Base-by-base conservation (phyloP, 306 rosid genomes). In the Begonia loranthoides region DNA sequence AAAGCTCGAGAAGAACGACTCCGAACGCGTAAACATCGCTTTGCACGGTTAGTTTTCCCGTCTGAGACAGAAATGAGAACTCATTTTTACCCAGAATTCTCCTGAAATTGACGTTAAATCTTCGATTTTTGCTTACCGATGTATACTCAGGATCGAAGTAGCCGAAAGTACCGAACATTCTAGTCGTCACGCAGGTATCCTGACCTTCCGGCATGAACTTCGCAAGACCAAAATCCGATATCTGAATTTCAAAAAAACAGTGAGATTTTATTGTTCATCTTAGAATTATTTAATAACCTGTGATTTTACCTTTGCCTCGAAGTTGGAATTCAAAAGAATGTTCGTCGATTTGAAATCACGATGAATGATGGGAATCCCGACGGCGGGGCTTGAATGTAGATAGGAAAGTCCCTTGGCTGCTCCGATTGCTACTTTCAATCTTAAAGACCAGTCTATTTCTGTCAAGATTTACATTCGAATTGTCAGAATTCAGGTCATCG, bases 21-120 rank as follows among this genome's bases (percentile, higher is more conserved):
- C 97, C 95, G 66, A 82, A 86, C 58, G 97, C 97, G 64, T 90
- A 90, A 17, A 82, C 97, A 60, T 90, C 97, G 57, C 97, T 90
- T 48, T 90, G 97, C 54, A 90, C 60, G 50, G 95, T 90, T 63
- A 90, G 88, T 74, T 82, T 90, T 40, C 97, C 97, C 17, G 97
- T 90, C 97, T 90, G 75, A 28, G 8, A 50, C 8, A 6, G n/a
- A n/a, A 50, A 50, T 28, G 9, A 28, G 1, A 28, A n/a, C n/a
- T n/a, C n/a, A n/a, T n/a, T 28, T 28, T 28, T 28, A 4, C 36
- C 4, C 8, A 28, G 36, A 28, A 28, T 7, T 28, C 36, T 28
- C 36, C 9, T 28, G 5, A 2, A 28, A 28, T 28, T 28, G 9
- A 28, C 4, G 36, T 28, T 7, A 28, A 28, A 28, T 28, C 36